phyloP scores from a whole-genome alignment of 202 grass and related monocot species.

The Schoenoplectus tabernaemontani region DNA sequence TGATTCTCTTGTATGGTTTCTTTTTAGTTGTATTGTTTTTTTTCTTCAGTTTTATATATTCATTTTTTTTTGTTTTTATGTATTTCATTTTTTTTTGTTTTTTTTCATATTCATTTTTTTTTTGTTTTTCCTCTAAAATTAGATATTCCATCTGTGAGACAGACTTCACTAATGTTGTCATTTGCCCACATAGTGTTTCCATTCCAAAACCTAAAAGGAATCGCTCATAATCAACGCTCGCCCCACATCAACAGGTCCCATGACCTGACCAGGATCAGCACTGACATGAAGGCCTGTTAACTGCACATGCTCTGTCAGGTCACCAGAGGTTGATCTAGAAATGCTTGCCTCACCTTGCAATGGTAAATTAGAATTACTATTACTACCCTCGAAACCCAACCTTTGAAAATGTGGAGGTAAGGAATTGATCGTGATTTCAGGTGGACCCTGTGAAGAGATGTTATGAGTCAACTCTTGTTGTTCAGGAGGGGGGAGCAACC shows the following conservation, averaged over 20 bases:
- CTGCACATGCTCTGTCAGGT: constrained; percentile 41
- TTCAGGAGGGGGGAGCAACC: constrained; percentile 54
- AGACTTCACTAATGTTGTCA: constrained; percentile 25
- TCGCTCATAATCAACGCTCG: constrained; percentile 50
- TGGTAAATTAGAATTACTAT: constrained; percentile 30
- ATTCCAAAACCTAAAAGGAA: constrained; percentile 43
- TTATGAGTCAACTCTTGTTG: constrained; percentile 26
- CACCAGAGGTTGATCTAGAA: constrained; percentile 51
- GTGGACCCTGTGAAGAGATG: constrained; percentile 24
- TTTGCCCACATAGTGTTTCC: too few relatives aligned
- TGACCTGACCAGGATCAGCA: constrained; percentile 28
- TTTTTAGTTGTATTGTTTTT: constrained; percentile 10
- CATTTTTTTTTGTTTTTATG: not conserved
- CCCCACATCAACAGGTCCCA: constrained; percentile 26
- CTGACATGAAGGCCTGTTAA: constrained; percentile 22
- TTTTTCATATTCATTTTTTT: too few relatives aligned
- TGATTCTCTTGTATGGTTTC: too few relatives aligned
- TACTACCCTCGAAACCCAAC: constrained; percentile 51
- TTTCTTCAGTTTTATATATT: constrained; percentile 21
- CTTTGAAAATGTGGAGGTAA: constrained; percentile 35
- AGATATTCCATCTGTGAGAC: constrained; percentile 30
- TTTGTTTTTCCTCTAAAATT: constrained; percentile 7
- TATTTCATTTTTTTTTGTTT: constrained; percentile 18
- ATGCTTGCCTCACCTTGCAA: constrained; percentile 37
- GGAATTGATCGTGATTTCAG: constrained; percentile 37